Base-by-base conservation (phyloP, 352 stramenopile species). In the Aphanomyces cochlioides region DNA sequence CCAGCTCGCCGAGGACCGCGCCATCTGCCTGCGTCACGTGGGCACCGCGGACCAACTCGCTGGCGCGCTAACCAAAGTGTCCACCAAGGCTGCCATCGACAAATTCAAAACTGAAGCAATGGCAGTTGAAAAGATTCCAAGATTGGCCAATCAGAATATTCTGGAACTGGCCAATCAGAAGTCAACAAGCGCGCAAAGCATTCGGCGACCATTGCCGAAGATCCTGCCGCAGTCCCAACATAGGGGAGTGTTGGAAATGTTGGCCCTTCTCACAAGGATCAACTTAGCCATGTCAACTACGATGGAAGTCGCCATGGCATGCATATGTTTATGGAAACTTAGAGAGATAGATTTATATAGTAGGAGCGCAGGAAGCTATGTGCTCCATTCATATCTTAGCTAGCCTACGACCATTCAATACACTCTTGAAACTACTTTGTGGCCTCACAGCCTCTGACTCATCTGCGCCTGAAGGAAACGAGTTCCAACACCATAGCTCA, bases 41-140 rank as follows among this genome's bases (percentile, higher is more conserved):
- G 38, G 48, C 39, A 78, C 73, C 0, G 69, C 72, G 19, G 37
- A 71, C 28, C 66, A 73, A 50, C 34, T 78, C 1, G 66, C 73
- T 2, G 70, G 74, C 67, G 50, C 69, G 5, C 28, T 78, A 4
- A 78, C 73, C 1, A 78, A 78, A 53, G 56, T 15, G 13, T 19
- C 60, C 7, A 67, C 7, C 36, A 67, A 67, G n/a, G 12, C 56
- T 12, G 60, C 43, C 7, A 38, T 67, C 28, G 13, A 12, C 7
- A 54, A 58, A 36, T 67, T 67, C 47, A 10, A 13, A 47, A 8
- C 15, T 34, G 19, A 17, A 2, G 36, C 47, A 10, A 67, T 67
- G 5, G 28, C 37, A n/a, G 50, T 28, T 28, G 28, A 28, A 28
- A 28, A 28, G 28, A 28, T 28, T 28, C 28, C 2, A 28, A 28